Percentiles rank a stretch among this genome's conserved stretches.
Conservation (phyloP, 176 grass and related monocot genomes). For the Canna indica region DNA sequence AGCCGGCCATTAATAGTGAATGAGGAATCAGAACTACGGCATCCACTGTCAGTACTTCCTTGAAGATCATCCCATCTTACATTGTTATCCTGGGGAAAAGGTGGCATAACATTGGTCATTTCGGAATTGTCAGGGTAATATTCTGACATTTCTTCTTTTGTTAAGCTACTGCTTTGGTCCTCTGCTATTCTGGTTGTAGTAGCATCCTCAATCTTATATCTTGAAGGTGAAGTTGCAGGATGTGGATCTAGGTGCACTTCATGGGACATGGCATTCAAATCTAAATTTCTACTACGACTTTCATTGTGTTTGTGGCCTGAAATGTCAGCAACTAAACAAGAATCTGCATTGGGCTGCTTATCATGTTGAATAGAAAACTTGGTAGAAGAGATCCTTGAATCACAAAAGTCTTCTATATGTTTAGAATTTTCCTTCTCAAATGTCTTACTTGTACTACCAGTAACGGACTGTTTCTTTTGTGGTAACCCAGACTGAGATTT, state of each 20-base stretch:
- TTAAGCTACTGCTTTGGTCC: neutral
- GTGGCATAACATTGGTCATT: neutral
- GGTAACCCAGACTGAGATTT: neutral
- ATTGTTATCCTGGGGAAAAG: neutral
- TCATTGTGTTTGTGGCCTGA: neutral
- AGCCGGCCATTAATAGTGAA: constrained; percentile 19
- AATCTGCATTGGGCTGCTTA: neutral
- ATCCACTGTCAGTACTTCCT: constrained; percentile 16
- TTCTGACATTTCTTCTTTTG: neutral
- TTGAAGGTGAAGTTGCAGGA: neutral
- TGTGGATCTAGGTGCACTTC: neutral
- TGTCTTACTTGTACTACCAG: neutral
- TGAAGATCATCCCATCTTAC: constrained; percentile 22
- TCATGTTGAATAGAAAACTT: neutral
- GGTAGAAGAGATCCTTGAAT: neutral
- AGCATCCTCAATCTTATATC: neutral
- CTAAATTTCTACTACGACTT: neutral
- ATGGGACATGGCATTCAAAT: neutral
- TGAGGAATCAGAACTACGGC: constrained; percentile 10
- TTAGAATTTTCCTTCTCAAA: neutral
- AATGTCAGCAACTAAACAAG: neutral
- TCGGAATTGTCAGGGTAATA: neutral
- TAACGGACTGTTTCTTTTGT: neutral
- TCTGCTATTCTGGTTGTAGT: neutral
- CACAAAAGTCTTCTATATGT: neutral